Base-by-base conservation (phyloP, 2,329 filamentous ascomycete species). In the Trichoderma atroviride region DNA sequence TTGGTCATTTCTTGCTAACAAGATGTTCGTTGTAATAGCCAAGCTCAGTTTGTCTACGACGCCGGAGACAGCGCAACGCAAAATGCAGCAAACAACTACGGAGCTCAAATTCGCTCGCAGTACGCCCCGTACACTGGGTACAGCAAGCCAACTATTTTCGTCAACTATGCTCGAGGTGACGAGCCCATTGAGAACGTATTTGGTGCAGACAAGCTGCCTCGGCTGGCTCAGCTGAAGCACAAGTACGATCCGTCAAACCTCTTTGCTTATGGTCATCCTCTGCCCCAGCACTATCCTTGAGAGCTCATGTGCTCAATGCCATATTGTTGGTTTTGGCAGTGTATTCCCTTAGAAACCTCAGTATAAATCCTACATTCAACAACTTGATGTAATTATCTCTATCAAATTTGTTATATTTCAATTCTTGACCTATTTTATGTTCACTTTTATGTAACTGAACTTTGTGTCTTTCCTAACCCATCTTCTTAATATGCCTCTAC, bases 151-250 rank as follows among this genome's bases (percentile, higher is more conserved):
- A 5, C 63, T 4, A 24, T 66, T 66, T 66, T 66, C 9, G 53
- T 66, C 24, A 66, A 58, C 31, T 66, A 66, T n/a, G 63, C 63
- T 2, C 63, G 37, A 2, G 63, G 63, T 5, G 63, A 66, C 13
- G 63, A 66, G 27, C 10, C 63, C 3, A 66, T 66, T 47, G 63
- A 66, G 63, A 50, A 37, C 9, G 31, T 66, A 19, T 66, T 58
- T 47, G 63, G 63, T 11, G n/a, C 7, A 9, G 40, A 43, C 40
- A 43, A 43, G 40, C 16, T 43, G 19, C 40, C 40, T 43, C 40
- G 40, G 4, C 19, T 43, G 19, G 40, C 40, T 4, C 40, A 43
- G 40, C 40, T 43, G 19, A 43, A 43, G 19, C 40, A 43, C 40
- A 43, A 43, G 19, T 43, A 43, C 40, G 40, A 43, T 43, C 40